These are phyloP conservation scores for Dipteronia dyeriana DNA, from an alignment of 345 rosid genomes.

Conservation along the genomic window DNA sequence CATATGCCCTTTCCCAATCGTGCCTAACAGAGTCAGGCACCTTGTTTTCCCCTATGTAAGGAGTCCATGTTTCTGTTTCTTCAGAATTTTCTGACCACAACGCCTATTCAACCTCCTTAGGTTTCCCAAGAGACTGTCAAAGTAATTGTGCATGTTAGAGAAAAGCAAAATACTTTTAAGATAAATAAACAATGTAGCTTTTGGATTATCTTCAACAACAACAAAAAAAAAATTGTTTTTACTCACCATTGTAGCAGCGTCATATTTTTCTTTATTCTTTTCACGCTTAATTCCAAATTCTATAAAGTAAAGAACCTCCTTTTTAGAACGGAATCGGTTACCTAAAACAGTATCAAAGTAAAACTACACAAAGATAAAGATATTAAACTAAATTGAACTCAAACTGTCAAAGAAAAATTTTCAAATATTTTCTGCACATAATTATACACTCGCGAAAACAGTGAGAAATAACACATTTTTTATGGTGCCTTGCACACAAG, in stretches of 20 bases:
- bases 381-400: not conserved
- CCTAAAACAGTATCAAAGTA: constrained; percentile 38
- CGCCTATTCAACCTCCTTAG: constrained; percentile 17
- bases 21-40: constrained; percentile 32
- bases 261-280: constrained; percentile 28
- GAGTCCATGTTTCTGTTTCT: constrained; percentile 22
- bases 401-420: not conserved
- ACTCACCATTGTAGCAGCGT: constrained; percentile 30
- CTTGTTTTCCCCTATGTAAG: constrained; percentile 25
- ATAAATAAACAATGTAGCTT: not conserved
- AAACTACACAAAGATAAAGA: constrained; percentile 36
- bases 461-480: no score
- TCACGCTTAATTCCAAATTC: constrained; percentile 41
- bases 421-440: not conserved
- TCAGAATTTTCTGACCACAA: no score
- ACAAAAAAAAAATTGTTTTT: no score
- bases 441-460: no score
- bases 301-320: constrained; percentile 47
- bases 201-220: not conserved
- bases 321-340: constrained; percentile 50
- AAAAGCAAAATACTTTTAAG: not conserved
- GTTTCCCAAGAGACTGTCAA: constrained; percentile 28
- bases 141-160: not conserved
- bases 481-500: no score
- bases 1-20: constrained; percentile 33